A percentile compares a stretch with the other conserved stretches of the same genome.
phyloP scores from a whole-genome alignment of 75 land plant species.

The Isoetes taiwanensis region DNA sequence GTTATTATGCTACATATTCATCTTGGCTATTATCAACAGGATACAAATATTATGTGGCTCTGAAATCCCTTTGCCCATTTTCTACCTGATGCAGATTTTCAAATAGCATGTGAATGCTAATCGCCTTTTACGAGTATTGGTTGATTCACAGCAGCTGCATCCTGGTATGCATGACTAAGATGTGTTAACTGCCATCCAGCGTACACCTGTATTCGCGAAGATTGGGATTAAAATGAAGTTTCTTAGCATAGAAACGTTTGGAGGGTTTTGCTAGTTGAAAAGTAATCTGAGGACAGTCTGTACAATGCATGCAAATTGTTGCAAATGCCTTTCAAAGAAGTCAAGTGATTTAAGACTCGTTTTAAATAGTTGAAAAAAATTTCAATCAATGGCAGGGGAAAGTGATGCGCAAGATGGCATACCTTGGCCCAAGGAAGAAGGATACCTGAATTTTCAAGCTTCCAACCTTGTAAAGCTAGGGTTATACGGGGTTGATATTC shows the following conservation, averaged over 20 bases:
- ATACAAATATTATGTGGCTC: constrained; percentile 79
- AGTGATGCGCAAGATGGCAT: too few species aligned
- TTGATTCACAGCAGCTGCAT: constrained; percentile 32
- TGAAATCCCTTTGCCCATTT: constrained; percentile 71
- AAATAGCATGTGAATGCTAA: constrained; percentile 79
- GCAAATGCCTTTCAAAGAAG: constrained; percentile 43
- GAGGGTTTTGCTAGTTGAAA: constrained; percentile 48
- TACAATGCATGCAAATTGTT: constrained; percentile 80
- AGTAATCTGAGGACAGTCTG: constrained; percentile 33
- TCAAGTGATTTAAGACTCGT: constrained; percentile 29
- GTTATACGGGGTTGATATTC: too few species aligned
- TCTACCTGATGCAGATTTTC: constrained; percentile 46
- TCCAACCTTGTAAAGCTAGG: too few species aligned
- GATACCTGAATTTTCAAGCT: too few species aligned
- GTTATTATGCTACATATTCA: too few species aligned
- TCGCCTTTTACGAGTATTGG: constrained; percentile 77
- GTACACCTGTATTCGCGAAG: constrained; percentile 28
- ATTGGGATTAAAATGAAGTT: constrained; percentile 39
- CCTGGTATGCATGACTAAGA: constrained; percentile 80
- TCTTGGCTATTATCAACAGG: too few species aligned
- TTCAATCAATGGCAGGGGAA: too few species aligned
- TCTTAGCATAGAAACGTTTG: constrained; percentile 37
- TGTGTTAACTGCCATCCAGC: constrained; percentile 63
- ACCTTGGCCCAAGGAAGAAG: too few species aligned
- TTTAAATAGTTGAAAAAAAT: constrained; percentile 40